Evolutionary conservation across 352 stramenopile species (phyloP), one percentile per base, ranked within the genome.

Genomic region (Globisporangium nagaii): DNA sequence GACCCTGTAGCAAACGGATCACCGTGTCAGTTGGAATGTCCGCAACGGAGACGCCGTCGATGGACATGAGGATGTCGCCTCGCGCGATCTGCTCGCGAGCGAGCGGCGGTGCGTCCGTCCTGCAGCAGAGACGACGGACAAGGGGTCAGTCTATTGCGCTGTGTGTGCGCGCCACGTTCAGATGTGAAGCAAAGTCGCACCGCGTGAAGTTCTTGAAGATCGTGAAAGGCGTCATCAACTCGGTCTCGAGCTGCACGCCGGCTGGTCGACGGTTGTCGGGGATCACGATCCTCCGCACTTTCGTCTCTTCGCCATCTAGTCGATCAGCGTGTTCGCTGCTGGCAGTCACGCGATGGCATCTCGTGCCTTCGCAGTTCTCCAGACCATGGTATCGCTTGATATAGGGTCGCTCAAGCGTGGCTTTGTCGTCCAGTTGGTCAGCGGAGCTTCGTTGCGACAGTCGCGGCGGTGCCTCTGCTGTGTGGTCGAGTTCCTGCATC

Each of bases 121-220:
- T 62, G 6, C 15, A 13, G 19, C 15, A 4, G 35, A 40, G 4
- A n/a, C n/a, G n/a, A n/a, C n/a, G n/a, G n/a, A n/a, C n/a, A n/a
- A n/a, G n/a, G n/a, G n/a, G n/a, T n/a, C n/a, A n/a, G n/a, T n/a
- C n/a, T n/a, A n/a, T n/a, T n/a, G n/a, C n/a, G n/a, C n/a, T n/a
- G n/a, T n/a, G n/a, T n/a, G n/a, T n/a, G n/a, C n/a, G n/a, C n/a
- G n/a, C n/a, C n/a, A n/a, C n/a, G n/a, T n/a, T n/a, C n/a, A n/a
- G n/a, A 37, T 35, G 34, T 39, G 3, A 15, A 37, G 32, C 32
- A 0, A 22, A n/a, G n/a, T n/a, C 58, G 24, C 27, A 62, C 45
- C 69, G 66, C 10, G 60, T 27, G n/a, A 73, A 78, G 15, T 34
- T n/a, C 36, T 73, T 68, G 55, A 75, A 78, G 3, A 73, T 53